Percentiles rank a stretch among this genome's conserved stretches.
These are phyloP conservation scores for Pseudonitzschia multiseries DNA, from an alignment of 108 stramenopile species.

Conservation along the genomic window DNA sequence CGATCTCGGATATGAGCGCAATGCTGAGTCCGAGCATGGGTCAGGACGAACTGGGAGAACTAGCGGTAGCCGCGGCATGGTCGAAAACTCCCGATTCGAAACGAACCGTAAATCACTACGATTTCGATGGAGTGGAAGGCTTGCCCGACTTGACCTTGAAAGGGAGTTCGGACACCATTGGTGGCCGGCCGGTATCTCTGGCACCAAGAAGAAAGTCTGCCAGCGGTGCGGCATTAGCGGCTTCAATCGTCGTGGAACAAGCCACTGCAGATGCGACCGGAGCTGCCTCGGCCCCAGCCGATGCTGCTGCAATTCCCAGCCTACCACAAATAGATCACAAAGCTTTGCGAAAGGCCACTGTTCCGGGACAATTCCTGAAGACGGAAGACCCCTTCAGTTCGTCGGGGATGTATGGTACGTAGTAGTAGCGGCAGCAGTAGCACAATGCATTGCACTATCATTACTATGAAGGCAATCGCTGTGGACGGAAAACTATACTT, in stretches of 20 bases:
- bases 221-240: neutral
- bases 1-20: conserved; percentile 75
- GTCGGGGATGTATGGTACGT: conserved; percentile 27
- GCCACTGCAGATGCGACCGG: neutral
- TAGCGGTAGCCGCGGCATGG: neutral
- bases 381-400: conserved; percentile 60
- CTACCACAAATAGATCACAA: conserved; percentile 13
- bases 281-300: neutral
- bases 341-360: conserved; percentile 54
- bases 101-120: neutral
- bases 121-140: conserved; percentile 3
- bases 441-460: too few relatives aligned
- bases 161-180: neutral
- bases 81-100: conserved; percentile 18
- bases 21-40: conserved; percentile 45
- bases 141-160: conserved; percentile 1
- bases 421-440: neutral
- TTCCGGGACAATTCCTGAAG: conserved; percentile 68
- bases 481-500: too few relatives aligned
- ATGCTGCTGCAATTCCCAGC: conserved; percentile 2
- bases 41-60: conserved; percentile 16
- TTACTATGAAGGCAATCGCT: too few relatives aligned
- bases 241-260: neutral
- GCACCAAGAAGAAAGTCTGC: neutral
- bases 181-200: neutral